Evolutionary conservation across 306 rosid genomes (phyloP), one percentile per base, ranked within the genome.

Genomic region (Myrica gale): DNA sequence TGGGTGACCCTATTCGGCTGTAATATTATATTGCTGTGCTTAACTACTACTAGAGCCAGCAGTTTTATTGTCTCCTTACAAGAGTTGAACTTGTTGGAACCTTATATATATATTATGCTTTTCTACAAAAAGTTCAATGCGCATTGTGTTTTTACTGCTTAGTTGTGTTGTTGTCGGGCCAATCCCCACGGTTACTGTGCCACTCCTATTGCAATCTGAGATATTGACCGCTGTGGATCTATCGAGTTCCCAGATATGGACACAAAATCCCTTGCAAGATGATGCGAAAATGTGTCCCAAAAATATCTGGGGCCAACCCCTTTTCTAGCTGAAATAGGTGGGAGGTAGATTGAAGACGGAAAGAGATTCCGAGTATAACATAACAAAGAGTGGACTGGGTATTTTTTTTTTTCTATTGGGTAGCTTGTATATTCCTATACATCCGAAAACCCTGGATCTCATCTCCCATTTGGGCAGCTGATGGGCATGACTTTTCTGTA

Each of bases 1-100:
- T 51, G 83, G 75, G 66, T 65, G 68, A 72, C 20, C 73, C 56
- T 72, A 26, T 58, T 7, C 37, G 47, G 78, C 70, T 75, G 78
- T 69, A 69, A 57, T 69, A 57, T 74, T 46, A 71, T 17, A 17
- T 9, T 37, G 61, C 23, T 67, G 67, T 54, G 74, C 83, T 53
- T 39, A 51, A 69, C n/a, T n/a, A 26, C 45, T 21, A 46, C 72
- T 20, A 17, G 5, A 44, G 76, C 54, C 61, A 13, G 55, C 56
- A 9, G 50, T 56, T 68, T 43, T 5, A 11, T 72, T 44, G 26
- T 61, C 43, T 43, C 68, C 72, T 44, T 21, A 46, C 19, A 61
- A 53, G 78, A 57, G 58, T 43, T n/a, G 54, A 71, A 75, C 68
- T 46, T 73, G 69, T 45, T 60, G 74, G 78, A 77, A 58, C 74